These are phyloP conservation scores for Strombidium stylifer DNA, from an alignment of 73 alveolate species.

Conservation along the genomic window DNA sequence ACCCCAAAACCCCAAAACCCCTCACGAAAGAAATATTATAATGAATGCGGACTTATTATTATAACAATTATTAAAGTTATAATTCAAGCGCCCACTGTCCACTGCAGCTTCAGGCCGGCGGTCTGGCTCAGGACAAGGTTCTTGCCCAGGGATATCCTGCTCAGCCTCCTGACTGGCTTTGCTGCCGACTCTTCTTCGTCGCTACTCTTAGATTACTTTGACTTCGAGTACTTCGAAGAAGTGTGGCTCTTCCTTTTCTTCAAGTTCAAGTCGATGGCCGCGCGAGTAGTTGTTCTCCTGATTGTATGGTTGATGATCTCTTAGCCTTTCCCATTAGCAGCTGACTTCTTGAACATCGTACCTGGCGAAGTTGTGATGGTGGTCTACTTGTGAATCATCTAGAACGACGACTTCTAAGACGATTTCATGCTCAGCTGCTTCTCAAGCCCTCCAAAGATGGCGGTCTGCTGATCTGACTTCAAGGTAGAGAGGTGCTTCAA, in stretches of 20 bases:
- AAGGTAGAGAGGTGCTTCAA: too few species aligned
- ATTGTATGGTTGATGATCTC: neutral
- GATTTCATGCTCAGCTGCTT: too few species aligned
- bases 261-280: too few species aligned
- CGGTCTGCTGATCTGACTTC: too few species aligned
- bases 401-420: too few species aligned
- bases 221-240: neutral
- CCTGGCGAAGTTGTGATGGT: neutral
- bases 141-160: constrained; percentile 47
- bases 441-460: too few species aligned
- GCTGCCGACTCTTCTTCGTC: too few species aligned
- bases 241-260: constrained; percentile 1
- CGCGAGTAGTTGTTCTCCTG: neutral
- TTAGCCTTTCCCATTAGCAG: neutral
- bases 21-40: too few species aligned
- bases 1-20: too few species aligned
- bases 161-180: constrained; percentile 35
- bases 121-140: constrained; percentile 36
- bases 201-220: constrained; percentile 3
- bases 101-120: constrained; percentile 40
- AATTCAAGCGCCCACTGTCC: constrained; percentile 42
- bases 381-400: too few species aligned
- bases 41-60: too few species aligned
- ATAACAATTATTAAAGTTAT: too few species aligned
- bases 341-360: neutral